Base-by-base conservation (phyloP, 495 filamentous ascomycete genomes). In the Aspergillus nidulans region DNA sequence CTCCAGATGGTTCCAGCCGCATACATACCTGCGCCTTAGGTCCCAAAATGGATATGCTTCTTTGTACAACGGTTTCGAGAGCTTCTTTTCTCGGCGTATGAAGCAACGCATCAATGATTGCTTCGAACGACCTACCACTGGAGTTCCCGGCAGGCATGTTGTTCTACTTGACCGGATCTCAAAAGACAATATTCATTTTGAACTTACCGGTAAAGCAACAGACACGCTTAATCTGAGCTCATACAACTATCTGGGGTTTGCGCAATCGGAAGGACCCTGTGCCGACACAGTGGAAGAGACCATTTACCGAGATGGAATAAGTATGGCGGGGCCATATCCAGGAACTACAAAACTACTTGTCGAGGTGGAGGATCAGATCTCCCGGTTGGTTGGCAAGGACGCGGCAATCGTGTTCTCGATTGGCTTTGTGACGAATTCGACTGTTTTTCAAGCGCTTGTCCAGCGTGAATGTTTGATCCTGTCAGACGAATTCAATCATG, bases 211-310 rank as follows among this genome's bases (percentile, higher is more conserved):
- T 36, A 90, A 87, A 21, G 81, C 78, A 34, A 95, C 90, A 4
- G 85, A 94, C 67, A 95, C 91, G 0, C 73, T 96, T 39, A 96
- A 96, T 66, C 84, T 96, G 81, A 91, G 88, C 71, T 96, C 91
- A 2, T 95, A 96, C 75, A 96, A 95, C 64, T 96, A 95, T 64
- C 85, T 96, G 6, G 91, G 90, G 15, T 96, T 95, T 67, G 91
- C 91, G 53, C 91, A 96, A 67, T 94, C 91, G 7, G 89, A 92
- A 58, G 91, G 91, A 12, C 90, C 89, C 39, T 95, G 90, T 66
- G 90, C 90, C 30, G 91, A 95, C 71, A 85, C 84, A 30, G 88
- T 91, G 15, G 91, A 95, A 75, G 85, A 89, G 32, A 77, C 76
- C 43, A 82, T 91, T 56, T 83, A 82, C 64, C 85, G 82, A 67